phyloP scores from a whole-genome alignment of 2,329 filamentous ascomycete species.

The Colletotrichum noveboracense region DNA sequence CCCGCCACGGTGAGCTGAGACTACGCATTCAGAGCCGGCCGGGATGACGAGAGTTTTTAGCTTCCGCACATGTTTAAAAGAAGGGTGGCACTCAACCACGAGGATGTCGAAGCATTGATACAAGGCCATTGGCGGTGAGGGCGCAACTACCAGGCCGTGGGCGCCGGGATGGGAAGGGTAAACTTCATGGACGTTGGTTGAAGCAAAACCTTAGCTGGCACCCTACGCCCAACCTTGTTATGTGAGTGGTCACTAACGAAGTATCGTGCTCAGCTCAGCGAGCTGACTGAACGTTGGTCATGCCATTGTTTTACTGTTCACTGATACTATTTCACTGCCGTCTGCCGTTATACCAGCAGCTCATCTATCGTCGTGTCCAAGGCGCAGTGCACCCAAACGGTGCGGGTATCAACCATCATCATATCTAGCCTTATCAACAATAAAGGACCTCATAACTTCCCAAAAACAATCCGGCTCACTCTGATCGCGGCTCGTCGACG shows the following conservation, averaged over 20 bases:
- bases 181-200: neutral
- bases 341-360: neutral
- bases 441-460: neutral
- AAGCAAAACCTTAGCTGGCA: neutral
- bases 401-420: slow-evolving; percentile 14
- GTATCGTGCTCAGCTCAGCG: neutral
- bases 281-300: neutral
- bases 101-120: neutral
- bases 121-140: neutral
- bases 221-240: neutral
- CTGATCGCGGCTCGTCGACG: slow-evolving; percentile 6
- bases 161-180: neutral
- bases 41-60: neutral
- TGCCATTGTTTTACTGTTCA: neutral
- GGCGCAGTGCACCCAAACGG: neutral
- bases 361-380: neutral
- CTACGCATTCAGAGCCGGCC: neutral
- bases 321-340: neutral
- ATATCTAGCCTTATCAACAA: neutral
- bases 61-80: neutral
- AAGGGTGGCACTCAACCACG: neutral
- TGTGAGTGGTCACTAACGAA: neutral
- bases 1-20: neutral
- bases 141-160: neutral
- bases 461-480: neutral